Conservation (phyloP, 2,329 filamentous ascomycete genomes). For the Parastagonospora nodorum region DNA sequence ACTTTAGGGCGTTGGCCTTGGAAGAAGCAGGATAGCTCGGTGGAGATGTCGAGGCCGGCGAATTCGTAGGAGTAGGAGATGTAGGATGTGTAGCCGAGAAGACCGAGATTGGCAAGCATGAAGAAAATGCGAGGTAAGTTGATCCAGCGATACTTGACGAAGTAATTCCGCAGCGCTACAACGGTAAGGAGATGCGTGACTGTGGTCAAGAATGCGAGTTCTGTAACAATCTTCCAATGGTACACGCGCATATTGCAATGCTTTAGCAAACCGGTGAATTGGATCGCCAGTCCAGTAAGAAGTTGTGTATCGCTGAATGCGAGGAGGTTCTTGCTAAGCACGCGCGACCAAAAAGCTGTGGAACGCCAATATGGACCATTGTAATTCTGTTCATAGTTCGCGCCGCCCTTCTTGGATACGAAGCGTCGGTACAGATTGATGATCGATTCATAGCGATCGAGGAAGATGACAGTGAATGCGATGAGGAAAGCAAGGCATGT, state of each 20-base stretch:
- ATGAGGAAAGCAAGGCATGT: slow-evolving; percentile 37
- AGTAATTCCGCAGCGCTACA: slow-evolving; percentile 35
- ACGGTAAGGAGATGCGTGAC: slow-evolving; percentile 38
- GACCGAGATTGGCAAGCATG: slow-evolving; percentile 36
- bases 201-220: slow-evolving; percentile 38
- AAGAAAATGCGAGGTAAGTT: slow-evolving; percentile 39
- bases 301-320: slow-evolving; percentile 39
- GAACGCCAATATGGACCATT: slow-evolving; percentile 32
- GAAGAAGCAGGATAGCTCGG: slow-evolving; percentile 34
- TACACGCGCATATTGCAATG: slow-evolving; percentile 39
- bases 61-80: slow-evolving; percentile 37
- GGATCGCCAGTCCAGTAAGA: slow-evolving; percentile 37
- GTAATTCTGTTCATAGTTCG: slow-evolving; percentile 16
- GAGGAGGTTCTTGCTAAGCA: slow-evolving; percentile 40
- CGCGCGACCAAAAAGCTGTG: slow-evolving; percentile 34
- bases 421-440: slow-evolving; percentile 18
- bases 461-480: slow-evolving; percentile 34
- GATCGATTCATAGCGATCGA: slow-evolving; percentile 29
- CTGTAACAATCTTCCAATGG: slow-evolving; percentile 35
- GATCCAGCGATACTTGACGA: slow-evolving; percentile 39
- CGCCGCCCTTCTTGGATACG: slow-evolving; percentile 14
- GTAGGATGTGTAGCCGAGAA: slow-evolving; percentile 38
- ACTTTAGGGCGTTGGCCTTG: slow-evolving; percentile 25
- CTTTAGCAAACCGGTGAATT: slow-evolving; percentile 37
- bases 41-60: slow-evolving; percentile 24